These are phyloP conservation scores for Podosphaera leucotricha DNA, from an alignment of 2,329 filamentous ascomycete species.

Conservation along the genomic window DNA sequence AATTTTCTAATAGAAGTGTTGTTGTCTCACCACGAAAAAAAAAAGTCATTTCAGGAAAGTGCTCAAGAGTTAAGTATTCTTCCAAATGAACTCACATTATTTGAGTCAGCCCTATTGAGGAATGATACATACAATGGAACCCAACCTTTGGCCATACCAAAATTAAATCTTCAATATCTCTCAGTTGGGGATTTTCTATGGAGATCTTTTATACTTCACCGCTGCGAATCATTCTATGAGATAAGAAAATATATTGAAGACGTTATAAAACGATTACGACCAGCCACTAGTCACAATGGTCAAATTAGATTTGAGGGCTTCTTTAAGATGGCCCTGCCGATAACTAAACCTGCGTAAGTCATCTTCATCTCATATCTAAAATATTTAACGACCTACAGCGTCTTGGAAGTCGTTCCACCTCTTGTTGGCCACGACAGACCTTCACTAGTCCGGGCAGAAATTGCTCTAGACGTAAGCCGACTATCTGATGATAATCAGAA, in stretches of 20 bases:
- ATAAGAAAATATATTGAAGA: conserved; percentile 81
- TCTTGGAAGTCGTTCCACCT: conserved; percentile 65
- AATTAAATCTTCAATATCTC: conserved; percentile 85
- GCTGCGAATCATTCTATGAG: conserved; percentile 79
- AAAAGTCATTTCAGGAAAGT: conserved; percentile 60
- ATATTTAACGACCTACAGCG: conserved; percentile 18
- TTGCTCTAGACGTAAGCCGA: conserved; percentile 60
- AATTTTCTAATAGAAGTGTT: conserved; percentile 47
- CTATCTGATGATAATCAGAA: conserved; percentile 51
- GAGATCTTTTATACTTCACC: conserved; percentile 73
- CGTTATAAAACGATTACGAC: conserved; percentile 54
- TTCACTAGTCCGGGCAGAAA: conserved; percentile 67
- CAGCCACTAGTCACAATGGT: conserved; percentile 38
- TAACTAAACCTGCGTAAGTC: conserved; percentile 45
- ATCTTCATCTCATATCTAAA: conserved; percentile 4
- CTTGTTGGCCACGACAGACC: conserved; percentile 64
- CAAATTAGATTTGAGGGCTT: conserved; percentile 56
- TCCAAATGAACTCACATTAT: conserved; percentile 66
- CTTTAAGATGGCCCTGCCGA: conserved; percentile 78
- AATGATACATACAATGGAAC: conserved; percentile 78
- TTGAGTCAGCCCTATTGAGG: conserved; percentile 53
- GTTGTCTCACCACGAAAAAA: conserved; percentile 50
- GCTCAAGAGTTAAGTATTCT: conserved; percentile 47
- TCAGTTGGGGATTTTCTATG: conserved; percentile 93
- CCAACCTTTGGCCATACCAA: conserved; percentile 69